Evolutionary conservation across 2,329 filamentous ascomycete genomes (phyloP), one percentile per base, ranked within the genome.

Genomic region (Fusarium nematophilum): DNA sequence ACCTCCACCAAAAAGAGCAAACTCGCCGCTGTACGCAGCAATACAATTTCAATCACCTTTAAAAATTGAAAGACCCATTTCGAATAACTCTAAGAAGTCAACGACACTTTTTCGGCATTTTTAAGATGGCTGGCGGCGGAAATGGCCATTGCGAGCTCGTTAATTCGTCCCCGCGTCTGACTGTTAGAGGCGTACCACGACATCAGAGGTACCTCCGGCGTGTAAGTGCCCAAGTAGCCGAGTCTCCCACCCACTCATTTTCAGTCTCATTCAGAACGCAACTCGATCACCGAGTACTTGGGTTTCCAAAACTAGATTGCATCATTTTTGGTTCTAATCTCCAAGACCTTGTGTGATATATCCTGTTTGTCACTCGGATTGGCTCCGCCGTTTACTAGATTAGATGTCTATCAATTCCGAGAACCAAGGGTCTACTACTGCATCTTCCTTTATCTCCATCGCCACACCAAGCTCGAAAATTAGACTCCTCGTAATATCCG

Each of bases 401-500:
- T n/a, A n/a, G n/a, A n/a, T n/a, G n/a, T n/a, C n/a, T n/a, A n/a
- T n/a, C n/a, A n/a, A n/a, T n/a, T n/a, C n/a, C n/a, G n/a, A n/a
- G n/a, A n/a, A n/a, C n/a, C n/a, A 2, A 33, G n/a, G 6, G n/a
- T 6, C 15, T 33, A 14, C 30, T 14, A 7, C 7, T 14, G 30
- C 30, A 33, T 33, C 13, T 33, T 33, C 30, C n/a, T 14, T 14
- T n/a, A 33, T 6, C 30, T 33, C 13, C 30, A 33, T 14, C 9
- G 15, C 6, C 15, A 5, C 17, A 6, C n/a, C 27, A 21, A 31
- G 13, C 25, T 10, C 27, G 3, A 15, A 9, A n/a, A n/a, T n/a
- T n/a, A n/a, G n/a, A n/a, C n/a, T n/a, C n/a, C 40, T 18, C 14
- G 25, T 9, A 4, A 60, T 59, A 45, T 30, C 56, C 11, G 15